Conservation (phyloP, 2,329 filamentous ascomycete genomes). For the Aureobasidium musti region DNA sequence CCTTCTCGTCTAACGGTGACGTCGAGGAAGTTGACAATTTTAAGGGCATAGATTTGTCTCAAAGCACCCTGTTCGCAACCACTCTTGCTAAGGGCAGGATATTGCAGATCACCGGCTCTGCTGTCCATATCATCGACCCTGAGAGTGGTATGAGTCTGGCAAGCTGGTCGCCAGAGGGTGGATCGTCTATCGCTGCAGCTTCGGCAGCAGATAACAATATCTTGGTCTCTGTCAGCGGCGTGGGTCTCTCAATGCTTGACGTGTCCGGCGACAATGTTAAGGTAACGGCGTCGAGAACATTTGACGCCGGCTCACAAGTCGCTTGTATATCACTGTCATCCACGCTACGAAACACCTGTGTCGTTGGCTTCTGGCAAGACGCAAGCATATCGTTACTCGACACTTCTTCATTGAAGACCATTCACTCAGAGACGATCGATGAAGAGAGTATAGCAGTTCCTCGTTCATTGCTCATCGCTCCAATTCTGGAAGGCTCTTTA, state of each 20-base stretch:
- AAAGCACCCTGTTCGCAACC: conserved; percentile 69
- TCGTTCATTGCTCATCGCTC: conserved; percentile 75
- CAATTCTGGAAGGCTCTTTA: conserved; percentile 66
- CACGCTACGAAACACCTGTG: conserved; percentile 64
- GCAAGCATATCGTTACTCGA: conserved; percentile 75
- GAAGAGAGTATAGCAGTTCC: conserved; percentile 75
- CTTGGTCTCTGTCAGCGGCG: conserved; percentile 74
- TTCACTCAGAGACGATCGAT: conserved; percentile 62
- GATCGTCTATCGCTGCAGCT: conserved; percentile 69
- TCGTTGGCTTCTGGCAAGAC: conserved; percentile 86
- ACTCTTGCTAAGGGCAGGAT: conserved; percentile 64
- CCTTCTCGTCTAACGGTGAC: conserved; percentile 70
- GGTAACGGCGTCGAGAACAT: conserved; percentile 60
- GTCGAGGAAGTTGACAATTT: conserved; percentile 86
- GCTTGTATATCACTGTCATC: conserved; percentile 78
- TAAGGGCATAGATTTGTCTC: conserved; percentile 66
- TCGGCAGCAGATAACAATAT: conserved; percentile 71
- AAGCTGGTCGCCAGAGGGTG: conserved; percentile 58
- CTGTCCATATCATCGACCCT: conserved; percentile 63
- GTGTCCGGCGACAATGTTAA: conserved; percentile 59
- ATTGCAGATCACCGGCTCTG: conserved; percentile 72
- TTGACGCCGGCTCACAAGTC: conserved; percentile 71
- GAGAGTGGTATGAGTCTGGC: conserved; percentile 56
- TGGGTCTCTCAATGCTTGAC: conserved; percentile 68
- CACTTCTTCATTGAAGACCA: conserved; percentile 64